Conservation (phyloP, 208 protist genomes). For the Acanthamoeba sp. region DNA sequence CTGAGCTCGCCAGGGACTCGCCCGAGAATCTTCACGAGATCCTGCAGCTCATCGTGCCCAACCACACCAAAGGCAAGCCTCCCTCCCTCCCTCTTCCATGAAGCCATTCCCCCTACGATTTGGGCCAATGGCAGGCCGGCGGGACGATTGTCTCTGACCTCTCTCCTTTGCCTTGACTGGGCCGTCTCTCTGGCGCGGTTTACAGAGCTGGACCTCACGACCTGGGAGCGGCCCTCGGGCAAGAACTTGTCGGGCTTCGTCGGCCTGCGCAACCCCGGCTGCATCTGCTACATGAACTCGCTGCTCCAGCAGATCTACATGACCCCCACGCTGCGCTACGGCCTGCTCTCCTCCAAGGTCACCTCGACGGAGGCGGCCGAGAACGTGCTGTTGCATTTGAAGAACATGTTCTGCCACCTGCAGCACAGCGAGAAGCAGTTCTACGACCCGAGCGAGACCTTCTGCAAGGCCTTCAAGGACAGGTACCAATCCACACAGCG, state of each 20-base stretch:
- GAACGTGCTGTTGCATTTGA: conserved; percentile 59
- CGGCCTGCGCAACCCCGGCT: conserved; percentile 68
- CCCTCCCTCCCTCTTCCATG: background rate
- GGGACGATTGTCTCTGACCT: too few relatives aligned
- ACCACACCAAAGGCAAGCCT: conserved; percentile 21
- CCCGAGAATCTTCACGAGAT: conserved; percentile 27
- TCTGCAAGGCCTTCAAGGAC: conserved; percentile 68
- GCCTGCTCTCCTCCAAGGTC: conserved; percentile 39
- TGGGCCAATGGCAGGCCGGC: too few relatives aligned
- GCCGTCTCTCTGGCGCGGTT: too few relatives aligned
- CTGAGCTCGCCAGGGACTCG: conserved; percentile 11
- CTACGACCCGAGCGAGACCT: conserved; percentile 45
- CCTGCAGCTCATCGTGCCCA: conserved; percentile 37
- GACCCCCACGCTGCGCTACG: conserved; percentile 62
- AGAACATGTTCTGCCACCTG: conserved; percentile 71
- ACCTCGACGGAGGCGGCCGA: background rate
- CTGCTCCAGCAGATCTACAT: conserved; percentile 77
- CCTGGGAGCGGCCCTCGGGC: conserved; percentile 9
- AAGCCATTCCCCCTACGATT: background rate
- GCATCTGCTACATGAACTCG: conserved; percentile 76
- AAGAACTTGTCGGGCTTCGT: conserved; percentile 69
- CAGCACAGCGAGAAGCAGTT: conserved; percentile 70
- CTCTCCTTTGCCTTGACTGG: too few relatives aligned
- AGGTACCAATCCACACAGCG: background rate
- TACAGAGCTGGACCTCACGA: background rate